Base-by-base conservation (phyloP, 2,329 filamentous ascomycete species). In the Neoscytalidium dimidiatum region DNA sequence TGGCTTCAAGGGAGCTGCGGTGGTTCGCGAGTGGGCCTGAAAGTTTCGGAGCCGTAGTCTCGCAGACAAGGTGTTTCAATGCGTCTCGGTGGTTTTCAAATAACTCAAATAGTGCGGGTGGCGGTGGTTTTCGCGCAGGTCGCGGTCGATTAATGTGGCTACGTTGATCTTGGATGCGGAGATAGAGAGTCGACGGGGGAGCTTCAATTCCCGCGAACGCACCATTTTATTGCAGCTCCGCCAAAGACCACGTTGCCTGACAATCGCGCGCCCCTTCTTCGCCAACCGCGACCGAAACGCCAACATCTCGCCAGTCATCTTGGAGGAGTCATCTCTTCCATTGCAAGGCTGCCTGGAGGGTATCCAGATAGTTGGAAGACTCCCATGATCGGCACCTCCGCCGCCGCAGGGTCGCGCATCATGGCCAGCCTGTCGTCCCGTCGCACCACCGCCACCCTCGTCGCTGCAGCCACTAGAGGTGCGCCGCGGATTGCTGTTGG, bases 201-300 rank as follows among this genome's bases (percentile, higher is more conserved):
- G 35, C 41, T 53, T 62, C 60, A 49, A 43, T 63, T 52, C 61
- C 61, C 23, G 35, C 35, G 19, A 31, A n/a, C 35, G 23, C 43
- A 29, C 49, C 48, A 46, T 64, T 56, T 56, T 56, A 53, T 46
- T 19, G 23, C 41, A 41, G 23, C 46, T 48, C 31, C 44, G 44
- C 48, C 48, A 46, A 56, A 56, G 61, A 64, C 61, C 61, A 64
- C 61, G 61, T 64, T 64, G 38, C 61, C 49, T 64, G 41, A 58
- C n/a, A n/a, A n/a, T n/a, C n/a, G 33, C 14, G 14, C 38, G 26
- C 56, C 21, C 38, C 56, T 19, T 35, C 56, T 28, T 17, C 35
- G 23, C 51, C 53, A 2, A 21, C 51, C 35, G 28, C 53, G 33
- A 46, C 56, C n/a, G n/a, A n/a, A 33, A 44, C 56, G 38, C 56